Evolutionary conservation across 305 asterid genomes (phyloP).

Genomic region (Rubia occidens): DNA sequence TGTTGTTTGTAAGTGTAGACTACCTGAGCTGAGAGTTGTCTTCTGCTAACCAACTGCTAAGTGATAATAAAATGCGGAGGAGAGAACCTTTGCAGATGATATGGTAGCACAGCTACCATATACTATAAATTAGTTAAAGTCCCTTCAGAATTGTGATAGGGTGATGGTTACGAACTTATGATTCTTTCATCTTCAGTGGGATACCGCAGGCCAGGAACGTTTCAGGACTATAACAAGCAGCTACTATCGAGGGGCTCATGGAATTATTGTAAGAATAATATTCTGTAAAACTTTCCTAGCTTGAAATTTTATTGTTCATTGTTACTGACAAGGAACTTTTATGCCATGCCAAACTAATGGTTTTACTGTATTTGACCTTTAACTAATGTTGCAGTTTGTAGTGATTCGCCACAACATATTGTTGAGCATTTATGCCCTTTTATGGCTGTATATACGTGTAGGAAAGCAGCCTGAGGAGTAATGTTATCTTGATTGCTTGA

Average conservation of each 20-base stretch:
- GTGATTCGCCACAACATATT: neutral
- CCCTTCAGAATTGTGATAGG: neutral
- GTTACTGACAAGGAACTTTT: neutral
- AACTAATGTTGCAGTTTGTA: neutral
- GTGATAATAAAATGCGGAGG: neutral
- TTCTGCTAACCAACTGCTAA: neutral
- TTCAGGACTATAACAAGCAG: constrained; percentile 97
- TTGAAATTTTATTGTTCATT: neutral
- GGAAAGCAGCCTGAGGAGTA: neutral
- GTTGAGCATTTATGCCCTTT: too few relatives aligned
- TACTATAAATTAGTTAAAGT: neutral
- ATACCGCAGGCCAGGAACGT: constrained; percentile 97
- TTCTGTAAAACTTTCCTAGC: neutral
- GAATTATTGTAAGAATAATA: constrained; percentile 66
- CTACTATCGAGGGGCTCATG: constrained; percentile 95
- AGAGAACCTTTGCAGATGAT: neutral
- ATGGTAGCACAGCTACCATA: neutral
- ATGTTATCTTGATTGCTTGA: neutral
- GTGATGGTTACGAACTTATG: neutral
- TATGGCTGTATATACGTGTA: neutral
- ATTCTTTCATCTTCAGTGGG: constrained; percentile 55
- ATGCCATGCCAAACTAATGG: neutral
- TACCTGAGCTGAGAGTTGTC: neutral
- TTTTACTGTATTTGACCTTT: neutral
- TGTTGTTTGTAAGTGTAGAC: neutral